Conservation (phyloP, 2,329 filamentous ascomycete species). For the Cadophora luteo-olivacea region DNA sequence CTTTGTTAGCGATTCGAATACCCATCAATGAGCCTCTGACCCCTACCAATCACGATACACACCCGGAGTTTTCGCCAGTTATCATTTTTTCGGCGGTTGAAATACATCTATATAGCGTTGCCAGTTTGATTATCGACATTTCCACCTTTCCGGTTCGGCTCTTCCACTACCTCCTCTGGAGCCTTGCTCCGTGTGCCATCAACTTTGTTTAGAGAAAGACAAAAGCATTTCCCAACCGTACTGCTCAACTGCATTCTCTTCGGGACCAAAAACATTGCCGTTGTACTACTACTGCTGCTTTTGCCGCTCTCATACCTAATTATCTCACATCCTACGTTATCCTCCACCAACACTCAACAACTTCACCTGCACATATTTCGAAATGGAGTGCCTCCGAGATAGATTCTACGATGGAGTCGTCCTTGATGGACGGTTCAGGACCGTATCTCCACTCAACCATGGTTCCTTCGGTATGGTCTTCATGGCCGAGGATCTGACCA, state of each 20-base stretch:
- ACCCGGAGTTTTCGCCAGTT: conserved; percentile 45
- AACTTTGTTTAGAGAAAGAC: conserved; percentile 46
- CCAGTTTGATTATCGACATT: conserved; percentile 42
- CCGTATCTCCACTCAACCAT: conserved; percentile 94
- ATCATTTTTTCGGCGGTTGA: conserved; percentile 42
- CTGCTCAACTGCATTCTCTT: conserved; percentile 38
- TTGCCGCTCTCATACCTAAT: conserved; percentile 35
- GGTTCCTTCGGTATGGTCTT: conserved; percentile 99
- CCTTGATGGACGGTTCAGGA: conserved; percentile 88
- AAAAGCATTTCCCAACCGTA: conserved; percentile 44
- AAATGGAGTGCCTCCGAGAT: conserved; percentile 87
- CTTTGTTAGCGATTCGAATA: conserved; percentile 55
- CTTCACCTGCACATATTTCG: conserved; percentile 25
- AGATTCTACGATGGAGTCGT: conserved; percentile 80
- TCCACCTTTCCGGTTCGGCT: conserved; percentile 32
- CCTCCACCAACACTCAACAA: conserved; percentile 24
- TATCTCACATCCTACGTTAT: conserved; percentile 21
- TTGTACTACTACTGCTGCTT: conserved; percentile 43
- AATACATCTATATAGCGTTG: conserved; percentile 48
- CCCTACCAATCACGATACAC: conserved; percentile 45
- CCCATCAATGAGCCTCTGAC: conserved; percentile 50
- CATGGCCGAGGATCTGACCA: conserved; percentile 81
- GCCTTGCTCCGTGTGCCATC: conserved; percentile 44
- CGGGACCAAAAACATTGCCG: conserved; percentile 41
- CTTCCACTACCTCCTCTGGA: conserved; percentile 36